Conservation (phyloP, 179 eudicot species). For the Pouteria campechiana region DNA sequence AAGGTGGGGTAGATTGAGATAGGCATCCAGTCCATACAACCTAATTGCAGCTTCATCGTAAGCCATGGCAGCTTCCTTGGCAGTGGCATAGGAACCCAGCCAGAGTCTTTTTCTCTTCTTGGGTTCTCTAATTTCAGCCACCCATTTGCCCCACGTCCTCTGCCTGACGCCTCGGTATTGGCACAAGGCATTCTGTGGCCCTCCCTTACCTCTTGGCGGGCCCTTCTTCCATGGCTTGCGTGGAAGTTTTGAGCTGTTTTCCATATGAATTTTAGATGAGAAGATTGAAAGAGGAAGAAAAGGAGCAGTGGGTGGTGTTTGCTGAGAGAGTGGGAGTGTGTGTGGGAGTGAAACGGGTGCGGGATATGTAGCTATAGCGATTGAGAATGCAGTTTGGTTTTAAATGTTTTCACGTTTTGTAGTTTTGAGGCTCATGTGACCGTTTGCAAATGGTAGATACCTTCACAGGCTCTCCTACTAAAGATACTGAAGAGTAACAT, state of each 20-base stretch:
- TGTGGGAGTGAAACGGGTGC: constrained; percentile 3
- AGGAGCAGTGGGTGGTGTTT: too few relatives aligned
- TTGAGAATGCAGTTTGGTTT: constrained; percentile 13
- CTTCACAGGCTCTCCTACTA: too few relatives aligned
- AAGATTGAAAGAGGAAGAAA: not conserved
- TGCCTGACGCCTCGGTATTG: constrained; percentile 77
- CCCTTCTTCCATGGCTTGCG: constrained; percentile 91
- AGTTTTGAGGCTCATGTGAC: constrained; percentile 30
- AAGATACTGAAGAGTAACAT: not conserved
- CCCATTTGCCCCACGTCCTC: constrained; percentile 92
- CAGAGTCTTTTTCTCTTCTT: constrained; percentile 76
- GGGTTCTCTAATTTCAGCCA: constrained; percentile 82
- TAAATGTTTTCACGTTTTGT: constrained; percentile 46
- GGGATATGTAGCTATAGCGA: constrained; percentile 16
- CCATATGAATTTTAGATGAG: constrained; percentile 16
- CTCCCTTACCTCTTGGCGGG: constrained; percentile 78
- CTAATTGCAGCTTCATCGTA: constrained; percentile 91
- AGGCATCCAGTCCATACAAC: constrained; percentile 80
- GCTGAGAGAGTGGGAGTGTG: not conserved
- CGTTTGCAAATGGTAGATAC: constrained; percentile 15
- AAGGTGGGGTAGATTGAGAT: constrained; percentile 75
- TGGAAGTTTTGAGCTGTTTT: constrained; percentile 27
- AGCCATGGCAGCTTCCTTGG: constrained; percentile 94
- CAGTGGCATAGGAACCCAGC: constrained; percentile 84
- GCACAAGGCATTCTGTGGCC: constrained; percentile 64